Evolutionary conservation across 768 basidiomycete genomes (phyloP).

Genomic region (Chiua virens): DNA sequence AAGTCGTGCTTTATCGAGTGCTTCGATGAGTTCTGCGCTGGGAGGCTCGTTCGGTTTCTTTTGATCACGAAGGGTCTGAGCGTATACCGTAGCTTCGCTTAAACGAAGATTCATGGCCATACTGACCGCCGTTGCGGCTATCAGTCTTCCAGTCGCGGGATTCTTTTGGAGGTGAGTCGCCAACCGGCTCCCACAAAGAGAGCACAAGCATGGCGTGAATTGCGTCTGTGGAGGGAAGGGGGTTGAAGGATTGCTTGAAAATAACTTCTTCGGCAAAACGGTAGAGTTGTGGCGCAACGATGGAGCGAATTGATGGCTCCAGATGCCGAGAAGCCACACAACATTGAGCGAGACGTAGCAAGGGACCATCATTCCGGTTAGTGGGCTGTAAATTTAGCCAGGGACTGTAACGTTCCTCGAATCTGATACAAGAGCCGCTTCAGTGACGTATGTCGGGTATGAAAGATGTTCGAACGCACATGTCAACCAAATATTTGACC

Average conservation of each 20-base stretch:
- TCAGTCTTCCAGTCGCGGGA: conserved; percentile 41
- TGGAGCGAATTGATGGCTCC: conserved; percentile 33
- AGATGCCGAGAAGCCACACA: conserved; percentile 47
- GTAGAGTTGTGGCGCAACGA: conserved; percentile 40
- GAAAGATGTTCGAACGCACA: conserved; percentile 27
- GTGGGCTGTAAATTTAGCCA: conserved; percentile 43
- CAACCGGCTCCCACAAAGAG: conserved; percentile 45
- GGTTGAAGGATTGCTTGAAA: conserved; percentile 41
- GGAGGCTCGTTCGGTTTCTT: conserved; percentile 28
- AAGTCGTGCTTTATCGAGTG: conserved; percentile 38
- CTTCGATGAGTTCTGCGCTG: conserved; percentile 32
- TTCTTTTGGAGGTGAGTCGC: conserved; percentile 28
- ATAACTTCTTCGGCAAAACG: conserved; percentile 42
- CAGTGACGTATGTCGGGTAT: not conserved
- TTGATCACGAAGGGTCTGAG: conserved; percentile 28
- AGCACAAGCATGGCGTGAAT: conserved; percentile 43
- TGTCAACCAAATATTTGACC: conserved; percentile 37
- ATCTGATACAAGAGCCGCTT: conserved; percentile 29
- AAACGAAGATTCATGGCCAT: conserved; percentile 48
- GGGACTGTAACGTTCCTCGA: conserved; percentile 43
- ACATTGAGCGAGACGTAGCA: conserved; percentile 47
- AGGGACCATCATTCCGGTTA: conserved; percentile 28
- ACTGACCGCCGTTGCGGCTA: conserved; percentile 42
- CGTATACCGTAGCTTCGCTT: conserved; percentile 36
- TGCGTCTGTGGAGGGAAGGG: conserved; percentile 41